phyloP scores from a whole-genome alignment of 352 stramenopile genomes.

The Blastocystis sp. region DNA sequence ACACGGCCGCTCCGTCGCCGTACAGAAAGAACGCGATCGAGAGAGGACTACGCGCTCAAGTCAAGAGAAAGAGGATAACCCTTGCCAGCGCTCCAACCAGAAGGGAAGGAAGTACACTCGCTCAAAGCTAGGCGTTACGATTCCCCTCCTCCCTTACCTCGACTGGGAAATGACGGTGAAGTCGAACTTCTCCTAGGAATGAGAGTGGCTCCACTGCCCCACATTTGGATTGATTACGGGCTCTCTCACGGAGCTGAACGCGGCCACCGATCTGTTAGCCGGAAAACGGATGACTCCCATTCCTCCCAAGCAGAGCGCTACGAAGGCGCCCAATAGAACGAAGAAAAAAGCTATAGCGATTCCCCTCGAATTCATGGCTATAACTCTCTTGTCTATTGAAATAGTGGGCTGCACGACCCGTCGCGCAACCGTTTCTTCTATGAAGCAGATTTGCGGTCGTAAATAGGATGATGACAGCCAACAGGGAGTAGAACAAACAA shows the following conservation, averaged over 20 bases:
- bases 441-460: conserved; percentile 1
- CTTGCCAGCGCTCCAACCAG: neutral
- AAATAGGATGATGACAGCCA: neutral
- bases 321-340: conserved; percentile 13
- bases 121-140: neutral
- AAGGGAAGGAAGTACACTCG: neutral
- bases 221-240: neutral
- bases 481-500: neutral
- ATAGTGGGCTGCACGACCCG: neutral
- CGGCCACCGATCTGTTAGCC: neutral
- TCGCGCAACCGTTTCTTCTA: neutral
- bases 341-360: conserved; percentile 22
- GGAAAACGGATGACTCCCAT: conserved; percentile 11
- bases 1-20: conserved; percentile 11
- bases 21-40: conserved; percentile 63
- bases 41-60: neutral
- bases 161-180: conserved; percentile 44
- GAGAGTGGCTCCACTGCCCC: neutral
- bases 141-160: neutral
- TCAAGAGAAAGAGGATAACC: neutral
- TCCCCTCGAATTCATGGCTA: neutral
- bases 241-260: neutral
- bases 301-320: conserved; percentile 2
- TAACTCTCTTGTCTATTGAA: neutral
- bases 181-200: conserved; percentile 13